Percentiles rank a stretch among this genome's conserved stretches.
Evolutionary conservation across 2,329 filamentous ascomycete genomes (phyloP).

Genomic region (Trichoderma sp.): DNA sequence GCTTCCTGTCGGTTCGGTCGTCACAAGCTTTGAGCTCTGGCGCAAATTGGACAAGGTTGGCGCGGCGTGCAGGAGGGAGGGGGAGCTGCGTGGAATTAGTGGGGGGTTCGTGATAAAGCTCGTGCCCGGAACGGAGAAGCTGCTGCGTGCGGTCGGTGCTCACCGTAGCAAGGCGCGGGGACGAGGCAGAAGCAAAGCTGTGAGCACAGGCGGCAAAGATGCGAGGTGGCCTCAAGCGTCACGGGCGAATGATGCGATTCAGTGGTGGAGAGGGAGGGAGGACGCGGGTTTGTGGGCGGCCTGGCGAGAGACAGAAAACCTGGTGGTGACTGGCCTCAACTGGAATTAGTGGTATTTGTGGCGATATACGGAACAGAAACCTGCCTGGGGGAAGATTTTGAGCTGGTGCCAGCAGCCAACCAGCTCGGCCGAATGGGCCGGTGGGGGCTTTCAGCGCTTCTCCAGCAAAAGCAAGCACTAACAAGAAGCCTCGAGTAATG

Average conservation of each 20-base stretch:
- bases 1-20: slow-evolving; percentile 5
- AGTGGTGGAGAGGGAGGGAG: slow-evolving; percentile 11
- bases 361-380: slow-evolving; percentile 5
- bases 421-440: slow-evolving; percentile 7
- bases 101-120: slow-evolving; percentile 17
- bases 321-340: slow-evolving; percentile 18
- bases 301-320: background rate
- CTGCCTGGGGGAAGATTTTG: background rate
- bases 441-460: background rate
- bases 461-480: background rate
- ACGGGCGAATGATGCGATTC: slow-evolving; percentile 1
- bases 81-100: slow-evolving; percentile 16
- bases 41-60: slow-evolving; percentile 16
- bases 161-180: background rate
- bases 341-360: slow-evolving; percentile 18
- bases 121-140: background rate
- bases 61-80: slow-evolving; percentile 19
- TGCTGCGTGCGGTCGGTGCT: background rate
- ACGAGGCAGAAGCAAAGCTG: background rate
- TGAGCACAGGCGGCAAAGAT: slow-evolving; percentile 12
- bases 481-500: background rate
- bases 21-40: slow-evolving; percentile 23
- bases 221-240: slow-evolving; percentile 19
- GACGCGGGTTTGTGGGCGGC: slow-evolving; percentile 10
- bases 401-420: slow-evolving; percentile 8